Conservation (phyloP, 495 filamentous ascomycete genomes). For the Choiromyces venosus region DNA sequence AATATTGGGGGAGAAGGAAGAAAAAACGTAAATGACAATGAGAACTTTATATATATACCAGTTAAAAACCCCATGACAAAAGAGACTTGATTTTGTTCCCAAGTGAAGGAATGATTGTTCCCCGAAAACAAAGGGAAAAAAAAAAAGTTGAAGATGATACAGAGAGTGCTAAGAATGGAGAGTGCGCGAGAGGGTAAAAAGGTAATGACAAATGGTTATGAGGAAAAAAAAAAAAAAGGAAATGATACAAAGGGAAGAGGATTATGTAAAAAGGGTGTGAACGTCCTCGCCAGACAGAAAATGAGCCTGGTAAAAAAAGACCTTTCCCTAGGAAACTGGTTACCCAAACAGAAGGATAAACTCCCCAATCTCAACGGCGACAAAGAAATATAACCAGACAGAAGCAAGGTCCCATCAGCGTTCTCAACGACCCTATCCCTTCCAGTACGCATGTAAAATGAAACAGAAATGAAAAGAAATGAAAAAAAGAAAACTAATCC, state of each 20-base stretch:
- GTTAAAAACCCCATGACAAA: neutral
- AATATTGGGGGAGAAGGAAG: neutral
- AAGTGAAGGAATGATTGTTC: neutral
- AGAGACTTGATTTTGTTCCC: neutral
- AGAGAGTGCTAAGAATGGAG: neutral
- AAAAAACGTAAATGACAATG: neutral
- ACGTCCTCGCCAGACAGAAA: neutral
- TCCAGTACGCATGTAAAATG: constrained; percentile 11
- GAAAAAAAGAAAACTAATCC: constrained; percentile 21
- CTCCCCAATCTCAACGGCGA: neutral
- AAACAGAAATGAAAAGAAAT: neutral
- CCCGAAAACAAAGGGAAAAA: too few species aligned
- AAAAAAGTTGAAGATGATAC: constrained; percentile 2
- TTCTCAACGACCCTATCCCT: neutral
- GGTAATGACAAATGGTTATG: neutral
- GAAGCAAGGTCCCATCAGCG: neutral
- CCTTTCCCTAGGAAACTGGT: neutral
- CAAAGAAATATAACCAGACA: neutral
- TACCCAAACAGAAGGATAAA: neutral
- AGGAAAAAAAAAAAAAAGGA: constrained; percentile 1
- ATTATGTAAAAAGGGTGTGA: neutral
- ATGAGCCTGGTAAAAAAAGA: neutral
- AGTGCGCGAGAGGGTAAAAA: neutral
- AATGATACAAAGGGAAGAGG: neutral
- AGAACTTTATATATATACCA: neutral